Conservation (phyloP, 768 basidiomycete genomes). For the Pseudohyphozyma bogoriensis region DNA sequence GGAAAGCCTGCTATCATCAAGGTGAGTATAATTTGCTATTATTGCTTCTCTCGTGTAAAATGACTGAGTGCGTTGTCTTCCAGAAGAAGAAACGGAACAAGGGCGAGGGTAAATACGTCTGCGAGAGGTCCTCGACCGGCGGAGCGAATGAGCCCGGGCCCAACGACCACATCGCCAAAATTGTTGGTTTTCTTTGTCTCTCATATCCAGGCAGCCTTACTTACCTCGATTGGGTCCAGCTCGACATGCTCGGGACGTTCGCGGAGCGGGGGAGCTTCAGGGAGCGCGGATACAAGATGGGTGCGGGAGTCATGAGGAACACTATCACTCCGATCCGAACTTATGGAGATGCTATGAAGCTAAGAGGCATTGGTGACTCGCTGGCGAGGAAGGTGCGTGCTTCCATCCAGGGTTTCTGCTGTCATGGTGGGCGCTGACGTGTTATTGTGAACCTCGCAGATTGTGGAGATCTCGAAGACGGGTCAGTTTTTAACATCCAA, state of each 20-base stretch:
- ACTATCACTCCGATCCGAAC: not conserved
- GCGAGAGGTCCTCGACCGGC: not conserved
- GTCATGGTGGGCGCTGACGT: not conserved
- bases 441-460: not conserved
- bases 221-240: not conserved
- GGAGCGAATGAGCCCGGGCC: not conserved
- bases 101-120: not conserved
- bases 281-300: not conserved
- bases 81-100: not conserved
- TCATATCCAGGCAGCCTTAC: not conserved
- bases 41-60: too few relatives aligned
- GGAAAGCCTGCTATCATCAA: not conserved
- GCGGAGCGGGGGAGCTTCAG: slow-evolving; percentile 2
- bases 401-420: too few relatives aligned
- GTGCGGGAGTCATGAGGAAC: not conserved
- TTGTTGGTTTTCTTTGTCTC: not conserved
- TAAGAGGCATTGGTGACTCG: too few relatives aligned
- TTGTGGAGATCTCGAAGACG: not conserved
- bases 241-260: slow-evolving; percentile 2
- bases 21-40: too few relatives aligned
- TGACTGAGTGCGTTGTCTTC: not conserved
- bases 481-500: not conserved
- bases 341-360: too few relatives aligned
- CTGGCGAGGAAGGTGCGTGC: not conserved
- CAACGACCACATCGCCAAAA: slow-evolving; percentile 7